Evolutionary conservation across 768 basidiomycete species (phyloP).

Genomic region (Amanita rubescens): DNA sequence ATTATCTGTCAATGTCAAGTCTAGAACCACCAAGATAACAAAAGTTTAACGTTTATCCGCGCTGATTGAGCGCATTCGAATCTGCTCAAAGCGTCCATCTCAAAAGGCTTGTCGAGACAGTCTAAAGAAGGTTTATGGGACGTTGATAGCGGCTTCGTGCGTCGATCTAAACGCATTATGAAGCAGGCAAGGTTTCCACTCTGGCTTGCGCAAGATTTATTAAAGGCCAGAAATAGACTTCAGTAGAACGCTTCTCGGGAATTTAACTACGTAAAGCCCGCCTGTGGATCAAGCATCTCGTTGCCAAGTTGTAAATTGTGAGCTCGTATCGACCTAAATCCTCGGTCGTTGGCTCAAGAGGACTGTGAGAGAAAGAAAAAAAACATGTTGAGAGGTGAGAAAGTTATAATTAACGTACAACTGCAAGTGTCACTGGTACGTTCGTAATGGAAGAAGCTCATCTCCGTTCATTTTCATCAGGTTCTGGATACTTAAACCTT

Average conservation of each 20-base stretch:
- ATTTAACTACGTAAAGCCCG: background rate
- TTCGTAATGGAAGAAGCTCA: constrained; percentile 1
- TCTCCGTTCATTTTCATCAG: constrained; percentile 1
- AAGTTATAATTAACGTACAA: background rate
- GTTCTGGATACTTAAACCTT: background rate
- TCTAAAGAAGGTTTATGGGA: background rate
- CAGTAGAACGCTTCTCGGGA: too few relatives aligned
- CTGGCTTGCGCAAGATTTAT: background rate
- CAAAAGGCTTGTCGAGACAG: too few relatives aligned
- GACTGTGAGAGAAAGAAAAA: too few relatives aligned
- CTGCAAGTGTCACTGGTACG: constrained; percentile 4
- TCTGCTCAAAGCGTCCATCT: too few relatives aligned
- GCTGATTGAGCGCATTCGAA: too few relatives aligned
- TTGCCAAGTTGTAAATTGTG: background rate
- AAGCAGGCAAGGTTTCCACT: background rate
- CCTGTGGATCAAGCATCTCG: too few relatives aligned
- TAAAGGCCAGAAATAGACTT: background rate
- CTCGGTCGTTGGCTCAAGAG: background rate
- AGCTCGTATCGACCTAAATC: background rate
- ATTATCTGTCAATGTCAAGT: too few relatives aligned
- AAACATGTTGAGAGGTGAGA: background rate
- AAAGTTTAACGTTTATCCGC: too few relatives aligned
- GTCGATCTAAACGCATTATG: background rate
- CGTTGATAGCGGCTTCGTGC: background rate
- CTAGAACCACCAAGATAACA: too few relatives aligned